Base-by-base conservation (phyloP, 805 yeast genomes). In the Schizosaccharomyces osmophilus region DNA sequence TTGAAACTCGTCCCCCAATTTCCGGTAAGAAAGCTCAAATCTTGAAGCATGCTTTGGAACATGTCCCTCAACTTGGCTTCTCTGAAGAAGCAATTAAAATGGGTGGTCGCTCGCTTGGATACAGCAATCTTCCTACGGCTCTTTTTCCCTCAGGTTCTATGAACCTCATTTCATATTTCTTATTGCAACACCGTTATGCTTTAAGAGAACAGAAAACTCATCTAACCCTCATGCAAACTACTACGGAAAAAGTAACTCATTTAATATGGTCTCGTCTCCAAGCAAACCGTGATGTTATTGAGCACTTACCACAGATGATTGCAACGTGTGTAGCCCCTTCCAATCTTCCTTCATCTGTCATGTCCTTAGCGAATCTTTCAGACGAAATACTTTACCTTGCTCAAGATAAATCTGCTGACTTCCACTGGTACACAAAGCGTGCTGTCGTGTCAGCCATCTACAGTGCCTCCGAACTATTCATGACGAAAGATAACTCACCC, bases 351-450 rank as follows among this genome's bases (percentile, higher is more conserved):
- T 69, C 68, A 36, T 79, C 93, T 0, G 66, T 85, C 60, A 79
- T 78, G 45, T 94, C 87, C 68, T 77, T 93, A 62, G 84, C 82
- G 66, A 77, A 79, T 61, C 75, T 89, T 62, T 77, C 87, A 13
- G 97, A 90, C 72, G 97, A 93, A 69, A 76, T 90, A 63, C 79
- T 86, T 57, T 87, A 73, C 70, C 81, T 80, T 66, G 82, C 95
- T 0, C 93, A 89, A 11, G 97, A 89, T 69, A 68, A 71, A 61
- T 79, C 93, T 24, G 82, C 73, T 22, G 95, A 87, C 70, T 82
- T 85, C 69, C 84, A 87, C 3, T 90, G 98, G 98, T 90, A 90
- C 71, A 75, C 94, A n/a, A 85, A 88, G 68, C 76, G 98, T 65
- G 73, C 84, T 17, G 78, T 85, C 8, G 69, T 90, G 17, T 78